Percentiles rank a stretch among this genome's conserved stretches.
Conservation (phyloP, 352 stramenopile species). For the Halophytophthora batemanensis region DNA sequence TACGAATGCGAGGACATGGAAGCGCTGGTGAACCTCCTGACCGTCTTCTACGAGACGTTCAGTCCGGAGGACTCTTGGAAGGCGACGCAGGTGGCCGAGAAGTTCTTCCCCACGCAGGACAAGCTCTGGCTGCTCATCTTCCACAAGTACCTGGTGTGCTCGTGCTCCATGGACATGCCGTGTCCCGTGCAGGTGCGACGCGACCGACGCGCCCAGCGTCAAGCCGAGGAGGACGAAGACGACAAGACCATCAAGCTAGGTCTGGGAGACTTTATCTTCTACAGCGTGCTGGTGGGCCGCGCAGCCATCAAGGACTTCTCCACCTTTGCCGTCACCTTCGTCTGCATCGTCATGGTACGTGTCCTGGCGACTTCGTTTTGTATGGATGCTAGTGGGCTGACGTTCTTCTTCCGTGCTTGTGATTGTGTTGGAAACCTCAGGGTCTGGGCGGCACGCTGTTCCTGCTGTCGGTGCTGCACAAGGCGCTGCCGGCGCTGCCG, state of each 20-base stretch:
- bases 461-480: constrained; percentile 92
- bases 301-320: constrained; percentile 95
- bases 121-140: constrained; percentile 82
- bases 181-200: constrained; percentile 68
- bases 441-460: constrained; percentile 94
- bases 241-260: constrained; percentile 93
- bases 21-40: constrained; percentile 56
- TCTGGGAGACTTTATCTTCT: constrained; percentile 99
- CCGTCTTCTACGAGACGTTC: constrained; percentile 73
- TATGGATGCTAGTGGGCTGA: neutral
- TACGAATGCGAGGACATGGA: constrained; percentile 81
- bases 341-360: constrained; percentile 92
- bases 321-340: constrained; percentile 91
- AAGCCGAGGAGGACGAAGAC: constrained; percentile 54
- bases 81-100: constrained; percentile 70
- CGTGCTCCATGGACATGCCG: constrained; percentile 74
- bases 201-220: constrained; percentile 44
- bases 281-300: constrained; percentile 96
- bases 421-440: constrained; percentile 27
- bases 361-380: neutral
- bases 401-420: constrained; percentile 1
- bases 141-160: constrained; percentile 85
- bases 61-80: constrained; percentile 83
- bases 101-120: constrained; percentile 77
- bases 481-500: constrained; percentile 93